These are phyloP conservation scores for Spinellus fusiger DNA, from an alignment of 192 early-diverging fungal genomes.

Conservation along the genomic window DNA sequence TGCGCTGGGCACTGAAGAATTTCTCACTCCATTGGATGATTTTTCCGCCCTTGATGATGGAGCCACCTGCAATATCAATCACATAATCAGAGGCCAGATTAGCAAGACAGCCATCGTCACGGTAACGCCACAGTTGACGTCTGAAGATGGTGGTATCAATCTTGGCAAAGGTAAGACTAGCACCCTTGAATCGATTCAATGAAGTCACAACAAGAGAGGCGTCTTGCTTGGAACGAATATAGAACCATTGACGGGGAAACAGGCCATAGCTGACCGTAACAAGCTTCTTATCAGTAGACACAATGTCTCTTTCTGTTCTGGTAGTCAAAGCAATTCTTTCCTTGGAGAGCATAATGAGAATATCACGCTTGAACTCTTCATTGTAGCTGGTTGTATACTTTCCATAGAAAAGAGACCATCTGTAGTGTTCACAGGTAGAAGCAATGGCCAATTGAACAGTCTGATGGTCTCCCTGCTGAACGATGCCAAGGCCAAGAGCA, in stretches of 20 bases:
- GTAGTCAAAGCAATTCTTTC: slow-evolving; percentile 6
- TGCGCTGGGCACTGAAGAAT: not conserved
- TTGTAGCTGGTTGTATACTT: slow-evolving; percentile 6
- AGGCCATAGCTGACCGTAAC: slow-evolving; percentile 9
- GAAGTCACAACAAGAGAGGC: slow-evolving; percentile 10
- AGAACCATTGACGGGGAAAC: slow-evolving; percentile 15
- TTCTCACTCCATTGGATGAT: slow-evolving; percentile 16
- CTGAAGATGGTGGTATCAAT: slow-evolving; percentile 8
- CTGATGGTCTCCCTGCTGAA: not conserved
- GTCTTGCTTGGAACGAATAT: slow-evolving; percentile 8
- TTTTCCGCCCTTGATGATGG: not conserved
- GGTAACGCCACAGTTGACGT: slow-evolving; percentile 12
- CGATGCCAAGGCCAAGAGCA: slow-evolving; percentile 11
- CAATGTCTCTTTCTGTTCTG: not conserved
- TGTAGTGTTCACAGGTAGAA: slow-evolving; percentile 1
- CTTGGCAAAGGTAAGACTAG: slow-evolving; percentile 7
- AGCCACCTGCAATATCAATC: slow-evolving; percentile 16
- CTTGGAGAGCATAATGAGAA: not conserved
- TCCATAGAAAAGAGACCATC: slow-evolving; percentile 6
- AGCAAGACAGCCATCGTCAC: slow-evolving; percentile 14
- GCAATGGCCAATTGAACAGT: slow-evolving; percentile 5
- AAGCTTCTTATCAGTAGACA: not conserved
- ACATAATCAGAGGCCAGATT: slow-evolving; percentile 5
- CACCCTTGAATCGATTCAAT: not conserved
- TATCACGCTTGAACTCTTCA: not conserved